A percentile compares a stretch with the other conserved stretches of the same genome.
Conservation (phyloP, 2,329 filamentous ascomycete genomes). For the Tolypocladium nubicola region DNA sequence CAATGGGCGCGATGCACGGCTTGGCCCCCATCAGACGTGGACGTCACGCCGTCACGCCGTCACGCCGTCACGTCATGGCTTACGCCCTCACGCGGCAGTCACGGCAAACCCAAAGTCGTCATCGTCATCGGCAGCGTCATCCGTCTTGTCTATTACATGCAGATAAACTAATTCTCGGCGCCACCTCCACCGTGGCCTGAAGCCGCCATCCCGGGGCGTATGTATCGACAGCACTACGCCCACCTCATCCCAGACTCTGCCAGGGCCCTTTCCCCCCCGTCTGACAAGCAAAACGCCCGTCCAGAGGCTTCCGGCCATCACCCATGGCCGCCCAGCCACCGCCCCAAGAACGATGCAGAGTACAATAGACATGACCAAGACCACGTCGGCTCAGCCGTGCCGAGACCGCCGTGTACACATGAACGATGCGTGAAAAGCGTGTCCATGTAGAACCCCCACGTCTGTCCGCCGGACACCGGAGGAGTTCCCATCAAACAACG, state of each 20-base stretch:
- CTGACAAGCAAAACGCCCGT: neutral
- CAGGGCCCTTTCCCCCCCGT: neutral
- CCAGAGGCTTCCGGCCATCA: neutral
- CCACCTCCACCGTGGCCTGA: neutral
- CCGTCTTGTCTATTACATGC: neutral
- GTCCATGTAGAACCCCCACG: neutral
- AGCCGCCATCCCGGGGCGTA: neutral
- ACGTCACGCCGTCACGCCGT: too few relatives aligned
- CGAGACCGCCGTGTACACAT: neutral
- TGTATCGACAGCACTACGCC: neutral
- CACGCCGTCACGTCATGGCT: too few relatives aligned
- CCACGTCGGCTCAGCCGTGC: neutral
- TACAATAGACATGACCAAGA: neutral
- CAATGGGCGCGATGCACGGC: neutral
- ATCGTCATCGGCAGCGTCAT: neutral
- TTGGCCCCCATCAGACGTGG: neutral
- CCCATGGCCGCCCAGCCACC: neutral
- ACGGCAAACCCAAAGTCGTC: neutral
- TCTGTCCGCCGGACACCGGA: neutral
- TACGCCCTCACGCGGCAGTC: neutral
- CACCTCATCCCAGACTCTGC: neutral
- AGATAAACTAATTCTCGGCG: neutral
- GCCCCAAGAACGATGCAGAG: neutral
- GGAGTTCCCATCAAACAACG: neutral
- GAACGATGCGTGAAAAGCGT: neutral